Evolutionary conservation across 1,139 yeast genomes (phyloP).

Genomic region (Tardiomyces digboiensis): DNA sequence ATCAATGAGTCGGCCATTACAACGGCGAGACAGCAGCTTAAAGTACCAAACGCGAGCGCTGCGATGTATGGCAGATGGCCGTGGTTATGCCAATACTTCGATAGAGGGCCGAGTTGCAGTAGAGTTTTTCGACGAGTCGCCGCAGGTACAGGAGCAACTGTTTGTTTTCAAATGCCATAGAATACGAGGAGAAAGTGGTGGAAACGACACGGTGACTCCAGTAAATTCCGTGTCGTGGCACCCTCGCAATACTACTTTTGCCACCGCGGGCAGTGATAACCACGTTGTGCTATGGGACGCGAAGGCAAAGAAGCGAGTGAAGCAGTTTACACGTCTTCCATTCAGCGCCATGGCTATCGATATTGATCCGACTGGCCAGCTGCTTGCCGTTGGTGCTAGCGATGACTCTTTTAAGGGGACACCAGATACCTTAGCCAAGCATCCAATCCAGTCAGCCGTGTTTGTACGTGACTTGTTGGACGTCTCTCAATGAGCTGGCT

Average conservation of each 20-base stretch:
- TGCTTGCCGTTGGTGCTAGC: slow-evolving; percentile 43
- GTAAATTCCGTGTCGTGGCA: slow-evolving; percentile 61
- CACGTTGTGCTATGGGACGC: slow-evolving; percentile 73
- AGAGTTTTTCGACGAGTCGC: slow-evolving; percentile 53
- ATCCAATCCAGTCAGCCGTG: not conserved
- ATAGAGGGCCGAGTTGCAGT: slow-evolving; percentile 84
- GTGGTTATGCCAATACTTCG: slow-evolving; percentile 72
- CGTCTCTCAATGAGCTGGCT: too few species aligned
- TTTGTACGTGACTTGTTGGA: not conserved
- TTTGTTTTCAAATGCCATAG: slow-evolving; percentile 89
- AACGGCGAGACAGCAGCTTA: slow-evolving; percentile 58
- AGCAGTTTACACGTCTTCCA: slow-evolving; percentile 45
- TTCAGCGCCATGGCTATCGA: slow-evolving; percentile 43
- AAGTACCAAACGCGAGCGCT: slow-evolving; percentile 61
- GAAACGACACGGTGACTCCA: slow-evolving; percentile 61
- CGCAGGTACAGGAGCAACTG: slow-evolving; percentile 37
- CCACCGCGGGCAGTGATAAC: slow-evolving; percentile 78
- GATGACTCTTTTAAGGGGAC: slow-evolving; percentile 19
- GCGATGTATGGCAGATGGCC: slow-evolving; percentile 45
- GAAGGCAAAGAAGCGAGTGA: slow-evolving; percentile 48
- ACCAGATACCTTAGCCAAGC: slow-evolving; percentile 7
- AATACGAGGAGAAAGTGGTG: slow-evolving; percentile 30
- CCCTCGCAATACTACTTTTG: slow-evolving; percentile 38
- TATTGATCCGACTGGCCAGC: slow-evolving; percentile 24
- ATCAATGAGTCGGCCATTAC: slow-evolving; percentile 36